Base-by-base conservation (phyloP, 176 grass and related monocot genomes). In the Phoenix dactylifera region DNA sequence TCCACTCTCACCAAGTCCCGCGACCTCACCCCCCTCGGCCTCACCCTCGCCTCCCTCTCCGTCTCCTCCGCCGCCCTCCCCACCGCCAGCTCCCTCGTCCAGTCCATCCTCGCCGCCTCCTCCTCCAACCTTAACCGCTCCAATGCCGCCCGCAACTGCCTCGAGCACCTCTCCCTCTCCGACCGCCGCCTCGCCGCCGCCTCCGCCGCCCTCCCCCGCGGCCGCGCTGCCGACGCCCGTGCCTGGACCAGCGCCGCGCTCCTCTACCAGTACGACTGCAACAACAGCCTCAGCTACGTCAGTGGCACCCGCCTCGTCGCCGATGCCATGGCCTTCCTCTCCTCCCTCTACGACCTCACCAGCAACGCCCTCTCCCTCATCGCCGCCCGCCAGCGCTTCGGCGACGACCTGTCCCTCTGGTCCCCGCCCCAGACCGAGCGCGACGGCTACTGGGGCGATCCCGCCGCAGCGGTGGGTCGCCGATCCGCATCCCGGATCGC, bases 181-280 rank as follows among this genome's bases (percentile, higher is more conserved):
- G 30, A 63, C 15, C 70, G 67, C 75, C 93, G 93, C 72, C 93
- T 97, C 35, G 12, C 35, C 50, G 50, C 72, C 2, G 26, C 73
- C 0, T 61, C 67, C 61, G 67, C 66, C 23, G 35, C 60, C 15
- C 2, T 20, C 19, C 0, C 18, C 32, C 0, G 53, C 6, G 18
- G 51, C 16, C 29, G 19, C 20, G 22, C 54, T 35, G 7, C n/a
- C 64, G 22, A 72, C 24, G 52, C 83, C 4, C 87, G 83, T 52
- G 60, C 68, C 48, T 81, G 80, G 17, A 73, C 87, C 54, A 84
- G 87, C 32, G 74, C 93, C 20, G 75, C 81, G 24, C 62, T 91
- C 4, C 62, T 91, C 66, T 86, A 97, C 70, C 84, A 91, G 53
- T 91, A 97, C 75, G 93, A 97, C 59, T 97, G 93, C 76, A 91